phyloP scores from a whole-genome alignment of 2,329 filamentous ascomycete genomes.

The Cytospora schulzeri region DNA sequence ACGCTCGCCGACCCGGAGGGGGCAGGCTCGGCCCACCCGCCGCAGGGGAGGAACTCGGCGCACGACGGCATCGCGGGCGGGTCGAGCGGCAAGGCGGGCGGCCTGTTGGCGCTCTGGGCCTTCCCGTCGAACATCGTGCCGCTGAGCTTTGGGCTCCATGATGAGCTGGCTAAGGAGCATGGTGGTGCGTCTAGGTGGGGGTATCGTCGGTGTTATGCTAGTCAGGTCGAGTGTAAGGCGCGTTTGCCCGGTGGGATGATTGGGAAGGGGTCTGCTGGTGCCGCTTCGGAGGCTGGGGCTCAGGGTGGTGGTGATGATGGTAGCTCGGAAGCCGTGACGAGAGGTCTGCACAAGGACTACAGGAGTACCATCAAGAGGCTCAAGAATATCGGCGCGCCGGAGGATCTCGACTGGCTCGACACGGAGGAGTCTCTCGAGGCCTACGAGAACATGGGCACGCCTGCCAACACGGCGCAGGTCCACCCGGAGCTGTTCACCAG shows the following conservation, averaged over 20 bases:
- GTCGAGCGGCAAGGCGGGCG: conserved; percentile 77
- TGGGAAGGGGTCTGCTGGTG: no score
- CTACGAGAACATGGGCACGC: conserved; percentile 47
- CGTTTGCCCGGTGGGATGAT: background rate
- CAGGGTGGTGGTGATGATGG: background rate
- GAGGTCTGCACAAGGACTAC: conserved; percentile 27
- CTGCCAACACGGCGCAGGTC: conserved; percentile 70
- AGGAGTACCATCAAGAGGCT: conserved; percentile 34
- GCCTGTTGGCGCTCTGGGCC: conserved; percentile 73
- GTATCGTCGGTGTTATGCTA: conserved; percentile 54
- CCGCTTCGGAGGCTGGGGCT: background rate
- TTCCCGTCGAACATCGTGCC: conserved; percentile 72
- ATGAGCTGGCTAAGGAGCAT: conserved; percentile 68
- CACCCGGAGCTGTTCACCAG: conserved; percentile 78
- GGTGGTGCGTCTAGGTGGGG: conserved; percentile 70
- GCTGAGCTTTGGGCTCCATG: conserved; percentile 70
- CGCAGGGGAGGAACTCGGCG: conserved; percentile 34
- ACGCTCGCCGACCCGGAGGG: conserved; percentile 34
- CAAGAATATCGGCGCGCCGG: conserved; percentile 41
- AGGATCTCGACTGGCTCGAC: conserved; percentile 73
- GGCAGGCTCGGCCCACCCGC: background rate
- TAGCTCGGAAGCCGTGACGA: conserved; percentile 17
- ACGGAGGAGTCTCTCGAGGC: conserved; percentile 48
- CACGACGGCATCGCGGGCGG: conserved; percentile 65
- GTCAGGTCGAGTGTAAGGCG: conserved; percentile 26